phyloP scores from a whole-genome alignment of 2,329 filamentous ascomycete species.

The Colletotrichum filicis region DNA sequence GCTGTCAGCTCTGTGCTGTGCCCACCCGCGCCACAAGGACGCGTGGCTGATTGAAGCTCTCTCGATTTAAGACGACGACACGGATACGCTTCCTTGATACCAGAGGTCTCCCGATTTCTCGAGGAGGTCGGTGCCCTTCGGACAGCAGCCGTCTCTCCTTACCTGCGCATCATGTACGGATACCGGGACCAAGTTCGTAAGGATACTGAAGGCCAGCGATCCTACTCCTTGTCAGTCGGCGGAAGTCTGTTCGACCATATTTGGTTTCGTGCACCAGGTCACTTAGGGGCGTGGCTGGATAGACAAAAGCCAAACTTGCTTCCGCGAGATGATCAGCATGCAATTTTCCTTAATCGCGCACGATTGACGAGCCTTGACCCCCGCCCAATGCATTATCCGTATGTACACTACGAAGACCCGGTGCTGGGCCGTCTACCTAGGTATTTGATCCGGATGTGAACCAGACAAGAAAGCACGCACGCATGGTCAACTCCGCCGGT shows the following conservation, averaged over 20 bases:
- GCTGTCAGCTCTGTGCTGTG: not conserved
- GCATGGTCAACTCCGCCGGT: not conserved
- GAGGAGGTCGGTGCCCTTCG: not conserved
- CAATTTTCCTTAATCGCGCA: conserved; percentile 8
- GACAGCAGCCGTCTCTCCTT: conserved; percentile 16
- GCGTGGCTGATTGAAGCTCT: conserved; percentile 9
- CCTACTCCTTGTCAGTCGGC: conserved; percentile 11
- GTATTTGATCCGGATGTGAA: not conserved
- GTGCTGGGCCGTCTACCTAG: not conserved
- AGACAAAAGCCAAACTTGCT: conserved; percentile 11
- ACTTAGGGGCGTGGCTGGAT: conserved; percentile 15
- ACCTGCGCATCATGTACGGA: conserved; percentile 20
- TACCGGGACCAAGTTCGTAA: not conserved
- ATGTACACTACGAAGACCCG: not conserved
- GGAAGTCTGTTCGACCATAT: conserved; percentile 13
- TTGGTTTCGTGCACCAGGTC: not conserved
- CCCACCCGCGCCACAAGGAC: conserved; percentile 8
- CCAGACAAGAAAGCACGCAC: not conserved
- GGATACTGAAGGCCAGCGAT: conserved; percentile 1
- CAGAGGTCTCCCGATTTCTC: not conserved
- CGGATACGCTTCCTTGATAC: not conserved
- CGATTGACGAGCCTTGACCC: not conserved
- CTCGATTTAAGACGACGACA: not conserved
- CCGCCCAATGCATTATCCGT: not conserved
- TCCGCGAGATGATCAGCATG: conserved; percentile 13